These are phyloP conservation scores for Aegilops sharonensis DNA, from an alignment of 176 grass and related monocot species.

Conservation along the genomic window DNA sequence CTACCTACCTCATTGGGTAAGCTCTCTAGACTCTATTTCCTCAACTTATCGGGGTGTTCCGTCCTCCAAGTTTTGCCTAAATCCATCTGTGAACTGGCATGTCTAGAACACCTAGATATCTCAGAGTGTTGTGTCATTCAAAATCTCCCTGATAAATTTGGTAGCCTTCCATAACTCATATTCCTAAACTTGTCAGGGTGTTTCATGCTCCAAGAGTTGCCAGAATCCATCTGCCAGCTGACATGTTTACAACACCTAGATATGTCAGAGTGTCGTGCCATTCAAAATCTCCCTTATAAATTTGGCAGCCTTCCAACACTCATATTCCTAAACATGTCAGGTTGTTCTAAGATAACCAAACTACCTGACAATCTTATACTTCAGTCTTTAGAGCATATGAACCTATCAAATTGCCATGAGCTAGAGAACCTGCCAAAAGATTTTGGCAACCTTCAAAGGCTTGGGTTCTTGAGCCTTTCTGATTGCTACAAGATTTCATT, in stretches of 20 bases:
- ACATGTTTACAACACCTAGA: too few species aligned
- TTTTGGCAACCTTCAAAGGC: constrained; percentile 4
- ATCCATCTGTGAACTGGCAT: too few species aligned
- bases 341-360: not conserved
- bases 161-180: constrained; percentile 11
- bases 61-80: too few species aligned
- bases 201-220: not conserved
- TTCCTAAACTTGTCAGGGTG: constrained; percentile 32
- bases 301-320: too few species aligned
- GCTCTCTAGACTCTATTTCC: not conserved
- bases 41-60: too few species aligned
- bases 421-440: constrained; percentile 21
- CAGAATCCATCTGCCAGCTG: constrained; percentile 13
- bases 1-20: not conserved
- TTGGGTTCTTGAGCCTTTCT: constrained; percentile 27
- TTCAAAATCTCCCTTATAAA: too few species aligned
- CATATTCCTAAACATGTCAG: not conserved
- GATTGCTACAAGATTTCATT: constrained; percentile 23
- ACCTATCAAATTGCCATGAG: not conserved
- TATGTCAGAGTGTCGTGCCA: too few species aligned
- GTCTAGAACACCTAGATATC: too few species aligned
- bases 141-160: constrained; percentile 29
- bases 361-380: not conserved
- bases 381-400: not conserved
- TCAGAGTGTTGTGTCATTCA: not conserved